These are phyloP conservation scores for Colletotrichum gigasporum DNA, from an alignment of 2,329 filamentous ascomycete genomes.

Conservation along the genomic window DNA sequence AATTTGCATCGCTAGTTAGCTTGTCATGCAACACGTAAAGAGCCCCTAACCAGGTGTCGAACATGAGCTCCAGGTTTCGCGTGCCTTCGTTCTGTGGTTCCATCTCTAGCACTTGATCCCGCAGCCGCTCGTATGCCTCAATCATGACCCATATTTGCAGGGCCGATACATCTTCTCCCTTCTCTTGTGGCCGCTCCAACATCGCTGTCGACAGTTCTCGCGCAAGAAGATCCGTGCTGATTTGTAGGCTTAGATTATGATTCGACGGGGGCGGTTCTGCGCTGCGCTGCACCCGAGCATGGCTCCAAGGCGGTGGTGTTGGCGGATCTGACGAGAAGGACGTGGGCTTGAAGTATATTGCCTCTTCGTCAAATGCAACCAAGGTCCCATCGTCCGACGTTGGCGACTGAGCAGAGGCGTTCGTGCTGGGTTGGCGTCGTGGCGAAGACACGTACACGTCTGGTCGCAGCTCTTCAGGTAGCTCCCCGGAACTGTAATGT, in stretches of 20 bases:
- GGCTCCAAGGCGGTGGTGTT: constrained; percentile 38
- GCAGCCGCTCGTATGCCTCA: constrained; percentile 64
- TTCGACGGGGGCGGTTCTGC: not conserved
- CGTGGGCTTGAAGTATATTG: constrained; percentile 56
- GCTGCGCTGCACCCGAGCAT: constrained; percentile 14
- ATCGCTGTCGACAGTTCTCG: constrained; percentile 58
- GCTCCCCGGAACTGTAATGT: not conserved
- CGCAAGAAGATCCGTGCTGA: constrained; percentile 60
- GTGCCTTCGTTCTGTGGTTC: constrained; percentile 38
- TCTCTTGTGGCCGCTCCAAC: constrained; percentile 37
- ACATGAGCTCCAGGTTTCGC: constrained; percentile 49
- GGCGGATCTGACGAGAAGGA: constrained; percentile 48
- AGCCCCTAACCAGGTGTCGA: constrained; percentile 61
- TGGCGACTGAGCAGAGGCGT: constrained; percentile 40
- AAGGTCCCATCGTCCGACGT: constrained; percentile 56
- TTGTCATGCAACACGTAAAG: constrained; percentile 57
- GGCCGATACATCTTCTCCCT: constrained; percentile 48
- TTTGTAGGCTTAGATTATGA: constrained; percentile 56
- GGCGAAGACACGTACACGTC: not conserved
- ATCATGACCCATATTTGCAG: constrained; percentile 67
- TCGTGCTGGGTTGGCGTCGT: not conserved
- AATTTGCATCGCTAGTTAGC: constrained; percentile 43
- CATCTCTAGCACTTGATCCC: constrained; percentile 53
- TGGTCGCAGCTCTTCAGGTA: not conserved
- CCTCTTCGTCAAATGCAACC: constrained; percentile 57